Evolutionary conservation across 208 protist species (phyloP), one percentile per base, ranked within the genome.

Genomic region (Blechomonas ayalai): DNA sequence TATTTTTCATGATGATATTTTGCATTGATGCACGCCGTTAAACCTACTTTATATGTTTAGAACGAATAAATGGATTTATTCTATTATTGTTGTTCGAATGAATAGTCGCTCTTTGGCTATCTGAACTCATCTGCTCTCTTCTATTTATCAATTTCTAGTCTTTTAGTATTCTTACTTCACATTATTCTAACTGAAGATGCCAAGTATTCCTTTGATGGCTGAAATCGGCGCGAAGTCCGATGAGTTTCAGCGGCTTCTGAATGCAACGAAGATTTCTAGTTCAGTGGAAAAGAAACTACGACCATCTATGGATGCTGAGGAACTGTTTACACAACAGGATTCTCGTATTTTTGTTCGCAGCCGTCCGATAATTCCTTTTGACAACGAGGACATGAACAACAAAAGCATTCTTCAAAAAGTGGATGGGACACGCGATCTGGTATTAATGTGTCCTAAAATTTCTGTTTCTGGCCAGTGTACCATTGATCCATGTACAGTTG

Each of bases 341-440:
- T 86, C 75, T 9, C 77, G 85, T 19, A 83, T 90, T 50, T 93
- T 93, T 70, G 81, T 93, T 4, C 76, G 85, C 23, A 60, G 67
- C 22, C 73, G 85, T 27, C 85, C 85, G 2, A 77, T 89, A 37
- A 84, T 93, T 39, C 68, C 65, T 3, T 84, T 85, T 60, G 85
- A 90, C 53, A 60, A 76, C 26, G 78, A 90, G 37, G 48, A 76
- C 22, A 59, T 82, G 36, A 50, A 63, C 23, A 86, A 77, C 46
- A 57, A 65, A 42, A 84, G 73, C 52, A 88, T 90, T 34, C 71
- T 90, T 24, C 81, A 82, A 24, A 90, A 90, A 33, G 64, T 90
- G 3, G 59, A 83, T 6, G 75, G 67, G n/a, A 44, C 47, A 13
- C 69, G 81, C 29, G 85, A 93, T 46, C 58, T 87, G 25, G 73